Evolutionary conservation across 352 stramenopile species (phyloP), one percentile per base, ranked within the genome.

Genomic region (Peronospora tabacina): DNA sequence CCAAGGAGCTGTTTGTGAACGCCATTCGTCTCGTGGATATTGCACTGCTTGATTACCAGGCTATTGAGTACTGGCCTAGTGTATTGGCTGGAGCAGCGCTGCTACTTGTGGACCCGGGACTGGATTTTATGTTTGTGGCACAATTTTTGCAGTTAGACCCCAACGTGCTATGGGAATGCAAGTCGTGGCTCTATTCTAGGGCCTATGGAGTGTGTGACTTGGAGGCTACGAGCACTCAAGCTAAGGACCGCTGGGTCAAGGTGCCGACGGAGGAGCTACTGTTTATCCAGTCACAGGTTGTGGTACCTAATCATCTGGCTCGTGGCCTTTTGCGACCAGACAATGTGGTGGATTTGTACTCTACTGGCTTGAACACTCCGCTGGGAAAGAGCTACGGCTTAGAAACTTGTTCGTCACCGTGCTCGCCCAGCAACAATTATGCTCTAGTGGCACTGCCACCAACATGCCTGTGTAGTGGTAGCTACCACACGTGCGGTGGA

Each of bases 41-140:
- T 24, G 74, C 72, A n/a, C 63, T 90, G 45, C 62, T 88, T 26
- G 79, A 90, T 55, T 79, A 75, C 53, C 79, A 90, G 61, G 74
- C 79, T 37, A 70, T 84, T 44, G 76, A 87, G 47, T 87, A 82
- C 48, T 70, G 82, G 54, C 79, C 79, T 24, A 90, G 76, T 53
- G 75, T 85, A 29, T 58, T 90, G n/a, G 79, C 79, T 7, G 79
- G 79, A 26, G 70, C 79, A 12, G 75, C 76, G 13, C 63, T 90
- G 55, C 62, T 90, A 42, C 59, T 90, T 5, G 79, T 82, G 32
- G 79, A 90, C 35, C 56, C 72, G 16, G 68, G 59, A 10, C 61
- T 90, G 33, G 79, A 90, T 51, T 72, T 87, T 33, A 66, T 83
- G 49, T 90, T 86, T 52, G 76, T 87, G n/a, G 79, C 79, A 26